Conservation (phyloP, 2,329 filamentous ascomycete species). For the Sordariomycetes sp. region DNA sequence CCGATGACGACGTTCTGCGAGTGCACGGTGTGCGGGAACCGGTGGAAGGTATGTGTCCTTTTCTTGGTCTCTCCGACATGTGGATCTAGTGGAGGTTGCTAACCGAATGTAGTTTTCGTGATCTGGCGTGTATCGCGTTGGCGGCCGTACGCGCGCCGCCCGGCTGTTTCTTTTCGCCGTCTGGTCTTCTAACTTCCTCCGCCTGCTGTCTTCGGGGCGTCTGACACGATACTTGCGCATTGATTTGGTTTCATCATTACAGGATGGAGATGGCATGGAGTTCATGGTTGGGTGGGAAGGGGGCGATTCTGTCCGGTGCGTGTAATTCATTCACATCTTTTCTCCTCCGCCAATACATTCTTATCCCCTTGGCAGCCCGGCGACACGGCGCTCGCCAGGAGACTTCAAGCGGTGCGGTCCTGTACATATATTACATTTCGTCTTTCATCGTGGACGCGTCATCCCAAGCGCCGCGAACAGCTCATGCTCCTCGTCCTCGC, state of each 20-base stretch:
- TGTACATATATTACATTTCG: constrained; percentile 5
- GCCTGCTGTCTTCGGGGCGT: not conserved
- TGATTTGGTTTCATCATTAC: not conserved
- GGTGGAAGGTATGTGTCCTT: constrained; percentile 50
- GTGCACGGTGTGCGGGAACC: constrained; percentile 55
- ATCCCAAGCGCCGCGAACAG: constrained; percentile 38
- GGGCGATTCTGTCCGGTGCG: not conserved
- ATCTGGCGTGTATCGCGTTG: not conserved
- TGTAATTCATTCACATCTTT: not conserved
- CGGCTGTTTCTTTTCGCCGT: not conserved
- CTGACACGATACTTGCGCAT: not conserved
- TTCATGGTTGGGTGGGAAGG: not conserved
- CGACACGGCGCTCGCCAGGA: not conserved
- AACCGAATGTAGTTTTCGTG: constrained; percentile 5
- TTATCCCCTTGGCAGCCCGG: not conserved
- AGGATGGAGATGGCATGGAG: not conserved
- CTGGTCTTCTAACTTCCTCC: not conserved
- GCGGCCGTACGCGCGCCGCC: not conserved
- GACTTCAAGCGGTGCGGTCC: not conserved
- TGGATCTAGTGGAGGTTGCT: not conserved
- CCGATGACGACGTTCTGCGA: constrained; percentile 72
- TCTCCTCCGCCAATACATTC: not conserved
- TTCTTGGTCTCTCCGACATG: not conserved
- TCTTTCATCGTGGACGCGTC: constrained; percentile 6
- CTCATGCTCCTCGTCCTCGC: constrained; percentile 34